Evolutionary conservation across 2,329 filamentous ascomycete genomes (phyloP).

Genomic region (Tricladium varicosporioides): DNA sequence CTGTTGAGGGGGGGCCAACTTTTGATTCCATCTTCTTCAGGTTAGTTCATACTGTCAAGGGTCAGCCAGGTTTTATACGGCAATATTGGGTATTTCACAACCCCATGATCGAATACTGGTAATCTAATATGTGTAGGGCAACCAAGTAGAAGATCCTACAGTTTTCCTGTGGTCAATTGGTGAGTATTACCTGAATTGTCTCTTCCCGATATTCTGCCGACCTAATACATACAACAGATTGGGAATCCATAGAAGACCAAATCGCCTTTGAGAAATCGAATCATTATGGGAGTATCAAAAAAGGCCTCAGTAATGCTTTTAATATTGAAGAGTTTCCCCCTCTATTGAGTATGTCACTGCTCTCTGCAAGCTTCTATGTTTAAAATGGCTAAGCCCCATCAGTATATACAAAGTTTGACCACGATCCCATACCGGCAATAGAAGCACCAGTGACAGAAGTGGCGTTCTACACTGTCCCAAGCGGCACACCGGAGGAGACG

Average conservation of each 20-base stretch:
- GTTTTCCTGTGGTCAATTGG: background rate
- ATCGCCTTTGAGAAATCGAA: background rate
- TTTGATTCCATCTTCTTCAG: background rate
- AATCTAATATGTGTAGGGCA: background rate
- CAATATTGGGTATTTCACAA: background rate
- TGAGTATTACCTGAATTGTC: background rate
- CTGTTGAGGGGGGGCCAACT: background rate
- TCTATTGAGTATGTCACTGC: background rate
- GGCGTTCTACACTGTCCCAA: conserved; percentile 3
- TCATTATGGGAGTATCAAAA: background rate
- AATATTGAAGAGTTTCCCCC: background rate
- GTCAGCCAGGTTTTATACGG: background rate
- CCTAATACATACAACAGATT: background rate
- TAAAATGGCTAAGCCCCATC: background rate
- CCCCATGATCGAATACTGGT: background rate
- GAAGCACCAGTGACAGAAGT: conserved; percentile 5
- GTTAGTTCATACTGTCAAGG: background rate
- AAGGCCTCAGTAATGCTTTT: background rate
- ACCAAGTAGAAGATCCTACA: background rate
- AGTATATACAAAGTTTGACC: background rate
- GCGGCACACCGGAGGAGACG: background rate
- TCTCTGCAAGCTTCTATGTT: background rate
- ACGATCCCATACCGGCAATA: background rate
- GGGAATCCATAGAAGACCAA: background rate
- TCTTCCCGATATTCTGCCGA: background rate